Evolutionary conservation across 441 rosid genomes (phyloP), one percentile per base, ranked within the genome.

Genomic region (Pelargonium fulgidum): DNA sequence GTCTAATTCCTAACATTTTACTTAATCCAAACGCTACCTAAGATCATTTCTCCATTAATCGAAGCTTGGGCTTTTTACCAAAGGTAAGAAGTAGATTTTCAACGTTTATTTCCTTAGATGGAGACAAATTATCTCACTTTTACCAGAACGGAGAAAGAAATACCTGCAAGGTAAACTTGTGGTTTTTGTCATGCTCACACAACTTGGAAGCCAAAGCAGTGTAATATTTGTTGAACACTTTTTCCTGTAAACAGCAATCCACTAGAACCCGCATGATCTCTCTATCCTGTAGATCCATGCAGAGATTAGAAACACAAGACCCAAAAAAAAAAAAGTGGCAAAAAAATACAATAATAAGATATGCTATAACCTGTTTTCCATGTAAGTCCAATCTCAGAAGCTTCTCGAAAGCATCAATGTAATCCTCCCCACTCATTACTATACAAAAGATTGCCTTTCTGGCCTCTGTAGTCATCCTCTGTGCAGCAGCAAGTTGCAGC

Each of bases 351-450:
- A 62, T 44, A 1, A 64, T 58, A 1, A 3, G 20, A 24, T 16
- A 48, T 8, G 47, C 65, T 26, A 26, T 50, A 22, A 89, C 94
- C 87, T 89, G 94, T 72, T 87, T 86, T 73, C 96, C 97, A 22
- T 83, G 86, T 77, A 93, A 82, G 80, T 91, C 86, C 84, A 93
- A 68, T 77, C 95, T 80, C 39, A 89, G 79, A 79, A 91, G 92
- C 81, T 93, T 93, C 78, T 91, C 96, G 72, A 86, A 89, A 61
- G 98, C 87, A 78, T 93, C 97, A 22, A 93, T 77, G 68, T 88
- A 91, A 80, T 91, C 96, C 68, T 93, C 96, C 42, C 89, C 88
- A n/a, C 89, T 91, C 92, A 91, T 87, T 81, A 91, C 84, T 42
- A 93, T 80, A 74, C 98, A 91, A 79, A 93, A 91, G 71, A 91